Evolutionary conservation across 2,329 filamentous ascomycete genomes (phyloP).

Genomic region (Xylariaceae sp.): DNA sequence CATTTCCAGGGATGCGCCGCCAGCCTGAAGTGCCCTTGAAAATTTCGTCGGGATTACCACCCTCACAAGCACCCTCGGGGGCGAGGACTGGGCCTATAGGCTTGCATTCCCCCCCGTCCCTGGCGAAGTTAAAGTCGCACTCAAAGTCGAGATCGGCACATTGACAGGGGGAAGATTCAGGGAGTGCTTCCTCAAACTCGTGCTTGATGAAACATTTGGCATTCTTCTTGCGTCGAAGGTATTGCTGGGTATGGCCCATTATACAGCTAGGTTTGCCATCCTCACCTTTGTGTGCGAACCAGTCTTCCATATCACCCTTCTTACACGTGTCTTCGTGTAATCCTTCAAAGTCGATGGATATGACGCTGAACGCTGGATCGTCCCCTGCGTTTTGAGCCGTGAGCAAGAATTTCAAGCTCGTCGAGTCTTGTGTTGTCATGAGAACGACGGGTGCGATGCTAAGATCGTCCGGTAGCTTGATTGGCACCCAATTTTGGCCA

Average conservation of each 20-base stretch:
- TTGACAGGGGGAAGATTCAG: slow-evolving; percentile 70
- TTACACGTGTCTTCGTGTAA: slow-evolving; percentile 78
- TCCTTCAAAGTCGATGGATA: slow-evolving; percentile 79
- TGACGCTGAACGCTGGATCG: slow-evolving; percentile 57
- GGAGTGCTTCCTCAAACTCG: slow-evolving; percentile 75
- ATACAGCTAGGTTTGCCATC: slow-evolving; percentile 81
- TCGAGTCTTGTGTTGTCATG: slow-evolving; percentile 89
- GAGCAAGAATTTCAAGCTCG: slow-evolving; percentile 85
- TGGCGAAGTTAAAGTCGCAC: slow-evolving; percentile 89
- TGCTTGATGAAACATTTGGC: slow-evolving; percentile 86
- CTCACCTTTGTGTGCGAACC: slow-evolving; percentile 79
- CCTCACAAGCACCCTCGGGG: slow-evolving; percentile 72
- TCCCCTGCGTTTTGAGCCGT: slow-evolving; percentile 59
- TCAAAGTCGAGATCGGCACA: slow-evolving; percentile 87
- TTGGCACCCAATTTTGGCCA: slow-evolving; percentile 75
- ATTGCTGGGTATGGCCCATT: slow-evolving; percentile 94
- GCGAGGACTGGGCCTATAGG: slow-evolving; percentile 59
- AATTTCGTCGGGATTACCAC: slow-evolving; percentile 60
- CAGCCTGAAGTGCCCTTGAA: slow-evolving; percentile 89
- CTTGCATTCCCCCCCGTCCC: slow-evolving; percentile 67
- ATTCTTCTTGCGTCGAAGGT: slow-evolving; percentile 78
- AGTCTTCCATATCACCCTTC: slow-evolving; percentile 77
- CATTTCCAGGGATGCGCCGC: slow-evolving; percentile 83
- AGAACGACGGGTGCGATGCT: slow-evolving; percentile 71
- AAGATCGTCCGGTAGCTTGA: slow-evolving; percentile 63